Evolutionary conservation across 169 alveolate species (phyloP).

Genomic region (Pseudocohnilembus persalinus): DNA sequence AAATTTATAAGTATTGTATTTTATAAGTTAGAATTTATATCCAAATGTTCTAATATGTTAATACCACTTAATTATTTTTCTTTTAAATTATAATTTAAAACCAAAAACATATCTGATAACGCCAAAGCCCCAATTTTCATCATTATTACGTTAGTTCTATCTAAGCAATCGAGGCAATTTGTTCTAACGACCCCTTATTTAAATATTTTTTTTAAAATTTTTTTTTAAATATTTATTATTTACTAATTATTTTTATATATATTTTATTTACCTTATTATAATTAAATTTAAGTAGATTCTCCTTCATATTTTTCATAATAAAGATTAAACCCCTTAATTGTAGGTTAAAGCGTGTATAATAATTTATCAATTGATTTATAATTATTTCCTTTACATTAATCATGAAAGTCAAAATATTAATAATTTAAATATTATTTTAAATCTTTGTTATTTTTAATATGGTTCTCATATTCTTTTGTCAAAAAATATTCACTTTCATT

Average conservation of each 20-base stretch:
- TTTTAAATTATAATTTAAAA: too few species aligned
- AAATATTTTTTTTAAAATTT: too few species aligned
- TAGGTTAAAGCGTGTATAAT: too few species aligned
- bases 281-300: conserved; percentile 36
- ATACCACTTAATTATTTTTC: neutral
- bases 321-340: too few species aligned
- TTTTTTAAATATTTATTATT: too few species aligned
- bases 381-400: conserved; percentile 39
- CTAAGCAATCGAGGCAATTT: conserved; percentile 82
- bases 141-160: conserved; percentile 60
- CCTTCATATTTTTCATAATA: too few species aligned
- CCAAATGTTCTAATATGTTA: neutral
- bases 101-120: neutral
- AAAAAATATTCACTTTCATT: conserved; percentile 21
- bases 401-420: conserved; percentile 36
- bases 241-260: too few species aligned
- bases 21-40: too few species aligned
- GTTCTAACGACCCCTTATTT: conserved; percentile 73
- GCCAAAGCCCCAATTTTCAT: conserved; percentile 14
- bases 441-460: too few species aligned
- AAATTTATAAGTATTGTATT: conserved; percentile 38
- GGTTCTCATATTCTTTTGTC: too few species aligned
- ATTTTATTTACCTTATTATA: conserved; percentile 36
- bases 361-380: neutral
- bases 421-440: neutral